Evolutionary conservation across 2,329 filamentous ascomycete species (phyloP).

Genomic region (Orbilia ellipsospora): DNA sequence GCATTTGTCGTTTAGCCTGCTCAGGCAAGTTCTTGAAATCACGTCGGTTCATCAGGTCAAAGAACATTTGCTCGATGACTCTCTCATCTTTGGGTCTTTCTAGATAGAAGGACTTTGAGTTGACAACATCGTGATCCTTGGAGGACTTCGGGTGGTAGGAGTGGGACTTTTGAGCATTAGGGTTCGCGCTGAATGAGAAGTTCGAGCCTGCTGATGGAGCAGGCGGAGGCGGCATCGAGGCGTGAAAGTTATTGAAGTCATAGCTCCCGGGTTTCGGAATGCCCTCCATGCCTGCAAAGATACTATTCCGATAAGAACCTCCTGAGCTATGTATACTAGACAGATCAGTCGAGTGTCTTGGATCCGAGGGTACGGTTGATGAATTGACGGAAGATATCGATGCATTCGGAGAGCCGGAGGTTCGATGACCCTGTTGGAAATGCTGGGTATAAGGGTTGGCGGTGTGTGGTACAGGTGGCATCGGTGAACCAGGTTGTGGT

Average conservation of each 20-base stretch:
- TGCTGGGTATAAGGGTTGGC: slow-evolving; percentile 56
- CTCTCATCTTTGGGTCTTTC: slow-evolving; percentile 81
- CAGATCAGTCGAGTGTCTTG: slow-evolving; percentile 71
- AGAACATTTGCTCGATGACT: slow-evolving; percentile 88
- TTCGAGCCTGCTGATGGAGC: slow-evolving; percentile 34
- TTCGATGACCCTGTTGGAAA: slow-evolving; percentile 66
- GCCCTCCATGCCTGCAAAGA: slow-evolving; percentile 52
- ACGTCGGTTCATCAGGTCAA: slow-evolving; percentile 94
- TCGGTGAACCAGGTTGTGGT: slow-evolving; percentile 28
- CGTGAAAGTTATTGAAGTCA: slow-evolving; percentile 35
- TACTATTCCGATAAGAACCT: slow-evolving; percentile 52
- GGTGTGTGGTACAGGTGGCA: slow-evolving; percentile 8
- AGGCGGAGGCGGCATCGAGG: slow-evolving; percentile 1
- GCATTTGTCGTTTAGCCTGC: slow-evolving; percentile 93
- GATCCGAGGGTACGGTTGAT: slow-evolving; percentile 64
- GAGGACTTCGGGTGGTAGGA: slow-evolving; percentile 30
- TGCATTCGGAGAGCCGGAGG: slow-evolving; percentile 66
- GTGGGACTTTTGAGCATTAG: slow-evolving; percentile 31
- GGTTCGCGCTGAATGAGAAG: slow-evolving; percentile 42
- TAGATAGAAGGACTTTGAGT: slow-evolving; percentile 71
- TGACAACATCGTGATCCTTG: slow-evolving; percentile 56
- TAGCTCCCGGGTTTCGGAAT: slow-evolving; percentile 47
- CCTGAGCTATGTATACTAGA: slow-evolving; percentile 68
- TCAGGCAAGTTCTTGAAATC: slow-evolving; percentile 98
- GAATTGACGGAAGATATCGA: slow-evolving; percentile 62